These are phyloP conservation scores for Raddia guianensis DNA, from an alignment of 176 grass and related monocot species.

Conservation along the genomic window DNA sequence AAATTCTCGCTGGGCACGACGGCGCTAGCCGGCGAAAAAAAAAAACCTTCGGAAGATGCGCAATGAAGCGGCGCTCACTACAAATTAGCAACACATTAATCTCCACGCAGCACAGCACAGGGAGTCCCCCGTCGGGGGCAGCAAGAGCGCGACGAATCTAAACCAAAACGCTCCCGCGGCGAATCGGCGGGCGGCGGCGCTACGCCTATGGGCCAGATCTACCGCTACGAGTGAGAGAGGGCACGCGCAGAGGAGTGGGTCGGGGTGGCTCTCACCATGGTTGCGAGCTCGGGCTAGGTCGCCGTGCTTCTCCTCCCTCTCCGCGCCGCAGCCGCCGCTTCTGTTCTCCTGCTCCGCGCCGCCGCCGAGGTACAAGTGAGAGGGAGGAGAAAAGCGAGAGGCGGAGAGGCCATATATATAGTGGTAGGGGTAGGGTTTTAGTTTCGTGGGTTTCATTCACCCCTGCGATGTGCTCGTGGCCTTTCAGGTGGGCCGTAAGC, in stretches of 20 bases:
- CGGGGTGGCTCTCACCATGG: constrained; percentile 37
- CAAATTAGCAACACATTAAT: neutral
- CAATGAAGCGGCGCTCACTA: fast-evolving
- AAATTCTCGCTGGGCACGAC: no score
- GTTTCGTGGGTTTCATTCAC: neutral
- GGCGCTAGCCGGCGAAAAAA: neutral
- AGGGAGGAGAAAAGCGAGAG: neutral
- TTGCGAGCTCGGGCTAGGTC: constrained; percentile 20
- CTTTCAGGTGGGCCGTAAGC: neutral
- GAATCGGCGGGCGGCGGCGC: neutral
- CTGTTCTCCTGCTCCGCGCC: constrained; percentile 19
- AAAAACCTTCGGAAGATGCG: no score
- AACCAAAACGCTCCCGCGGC: neutral
- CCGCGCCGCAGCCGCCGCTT: constrained; percentile 3
- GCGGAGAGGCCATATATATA: constrained; percentile 17
- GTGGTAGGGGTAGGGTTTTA: constrained; percentile 38
- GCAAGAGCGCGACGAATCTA: neutral
- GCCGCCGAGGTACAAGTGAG: constrained; percentile 36
- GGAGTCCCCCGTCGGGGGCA: neutral
- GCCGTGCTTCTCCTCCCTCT: constrained; percentile 1
- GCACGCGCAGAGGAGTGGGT: no score
- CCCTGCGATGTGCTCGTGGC: neutral
- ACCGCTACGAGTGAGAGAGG: neutral
- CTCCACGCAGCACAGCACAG: no score
- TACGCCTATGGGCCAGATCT: neutral